phyloP scores from a whole-genome alignment of 306 rosid genomes.

The Arachis stenosperma region DNA sequence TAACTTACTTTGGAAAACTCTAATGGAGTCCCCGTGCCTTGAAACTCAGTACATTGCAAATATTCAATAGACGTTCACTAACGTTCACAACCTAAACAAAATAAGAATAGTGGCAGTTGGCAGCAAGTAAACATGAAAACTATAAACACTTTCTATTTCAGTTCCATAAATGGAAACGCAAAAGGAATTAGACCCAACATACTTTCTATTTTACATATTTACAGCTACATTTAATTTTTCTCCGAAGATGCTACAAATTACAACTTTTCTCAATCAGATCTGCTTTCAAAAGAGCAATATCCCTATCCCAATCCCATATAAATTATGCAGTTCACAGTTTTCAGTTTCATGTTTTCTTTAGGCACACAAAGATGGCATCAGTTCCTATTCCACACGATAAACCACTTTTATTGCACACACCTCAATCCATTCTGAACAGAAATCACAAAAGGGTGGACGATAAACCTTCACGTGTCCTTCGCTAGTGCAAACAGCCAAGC shows the following conservation, averaged over 20 bases:
- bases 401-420: slow-evolving; percentile 45
- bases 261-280: slow-evolving; percentile 3
- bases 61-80: slow-evolving; percentile 60
- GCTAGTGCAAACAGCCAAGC: slow-evolving; percentile 85
- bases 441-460: slow-evolving; percentile 81
- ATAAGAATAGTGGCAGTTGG: background rate
- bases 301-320: slow-evolving; percentile 13
- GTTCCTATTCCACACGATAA: slow-evolving; percentile 21
- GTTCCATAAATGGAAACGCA: slow-evolving; percentile 10
- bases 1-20: slow-evolving; percentile 54
- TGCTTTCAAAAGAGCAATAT: background rate
- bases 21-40: slow-evolving; percentile 38
- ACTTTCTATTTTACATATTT: background rate
- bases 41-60: slow-evolving; percentile 53
- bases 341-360: slow-evolving; percentile 16
- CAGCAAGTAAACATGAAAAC: slow-evolving; percentile 27
- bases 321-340: slow-evolving; percentile 19
- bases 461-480: slow-evolving; percentile 83
- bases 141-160: background rate
- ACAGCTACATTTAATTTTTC: background rate
- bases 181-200: background rate
- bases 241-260: slow-evolving; percentile 15
- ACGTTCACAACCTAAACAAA: slow-evolving; percentile 69
- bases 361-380: slow-evolving; percentile 22
- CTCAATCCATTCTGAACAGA: slow-evolving; percentile 88